Percentiles rank a stretch among this genome's conserved stretches.
phyloP scores from a whole-genome alignment of 805 yeast species.

The Candida ortonii region DNA sequence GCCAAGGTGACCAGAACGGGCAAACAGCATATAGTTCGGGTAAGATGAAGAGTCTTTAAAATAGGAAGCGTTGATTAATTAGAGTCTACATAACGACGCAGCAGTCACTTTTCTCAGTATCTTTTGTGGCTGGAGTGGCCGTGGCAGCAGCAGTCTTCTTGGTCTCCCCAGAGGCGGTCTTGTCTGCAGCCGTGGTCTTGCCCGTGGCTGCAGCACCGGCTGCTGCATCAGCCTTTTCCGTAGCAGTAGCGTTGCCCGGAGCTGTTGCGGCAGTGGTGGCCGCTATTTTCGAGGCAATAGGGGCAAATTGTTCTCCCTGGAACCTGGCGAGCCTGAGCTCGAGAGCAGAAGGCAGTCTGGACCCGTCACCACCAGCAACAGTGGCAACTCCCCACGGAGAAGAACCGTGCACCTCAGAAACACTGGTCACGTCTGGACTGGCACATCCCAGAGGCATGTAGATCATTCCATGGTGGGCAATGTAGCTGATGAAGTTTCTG shows the following conservation, averaged over 20 bases:
- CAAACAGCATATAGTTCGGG: conserved; percentile 28
- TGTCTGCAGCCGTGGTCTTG: conserved; percentile 3
- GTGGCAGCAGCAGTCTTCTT: conserved; percentile 8
- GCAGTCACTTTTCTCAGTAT: conserved; percentile 8
- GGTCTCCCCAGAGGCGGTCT: neutral
- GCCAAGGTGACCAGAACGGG: conserved; percentile 54
- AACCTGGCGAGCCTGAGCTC: conserved; percentile 61
- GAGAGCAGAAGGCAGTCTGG: conserved; percentile 60
- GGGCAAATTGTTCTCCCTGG: conserved; percentile 67
- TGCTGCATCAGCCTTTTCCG: conserved; percentile 1
- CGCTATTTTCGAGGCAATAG: conserved; percentile 35
- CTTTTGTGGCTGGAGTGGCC: conserved; percentile 10
- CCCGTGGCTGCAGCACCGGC: conserved; percentile 9
- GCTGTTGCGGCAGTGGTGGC: conserved; percentile 10
- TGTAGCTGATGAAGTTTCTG: conserved; percentile 58
- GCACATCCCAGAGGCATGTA: conserved; percentile 78
- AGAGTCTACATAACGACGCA: conserved; percentile 14
- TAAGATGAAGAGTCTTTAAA: conserved; percentile 7
- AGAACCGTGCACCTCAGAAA: conserved; percentile 72
- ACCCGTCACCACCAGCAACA: conserved; percentile 73
- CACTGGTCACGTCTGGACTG: conserved; percentile 46
- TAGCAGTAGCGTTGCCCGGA: neutral
- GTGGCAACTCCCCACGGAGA: conserved; percentile 88
- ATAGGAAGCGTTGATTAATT: conserved; percentile 1
- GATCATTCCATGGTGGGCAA: conserved; percentile 78